These are phyloP conservation scores for Xylaria sp. DNA, from an alignment of 2,329 filamentous ascomycete genomes.

Conservation along the genomic window DNA sequence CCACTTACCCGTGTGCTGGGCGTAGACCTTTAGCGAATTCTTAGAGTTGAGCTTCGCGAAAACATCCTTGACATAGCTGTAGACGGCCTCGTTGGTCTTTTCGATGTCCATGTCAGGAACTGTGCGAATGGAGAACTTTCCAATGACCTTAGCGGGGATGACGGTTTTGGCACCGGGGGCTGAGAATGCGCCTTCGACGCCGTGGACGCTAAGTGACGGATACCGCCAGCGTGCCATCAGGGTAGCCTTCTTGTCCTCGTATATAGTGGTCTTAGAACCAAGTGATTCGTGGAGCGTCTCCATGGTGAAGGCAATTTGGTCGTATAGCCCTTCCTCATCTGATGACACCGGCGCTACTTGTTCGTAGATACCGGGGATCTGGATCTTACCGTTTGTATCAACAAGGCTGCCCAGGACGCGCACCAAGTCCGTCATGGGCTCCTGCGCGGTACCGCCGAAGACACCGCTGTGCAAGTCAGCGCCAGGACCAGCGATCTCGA, in stretches of 20 bases:
- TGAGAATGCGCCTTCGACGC: slow-evolving; percentile 93
- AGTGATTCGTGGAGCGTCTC: slow-evolving; percentile 92
- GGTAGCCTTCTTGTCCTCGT: slow-evolving; percentile 87
- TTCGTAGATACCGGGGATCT: slow-evolving; percentile 92
- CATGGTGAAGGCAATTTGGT: slow-evolving; percentile 94
- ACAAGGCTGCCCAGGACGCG: slow-evolving; percentile 85
- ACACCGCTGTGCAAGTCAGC: slow-evolving; percentile 97
- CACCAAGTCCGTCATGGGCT: slow-evolving; percentile 97
- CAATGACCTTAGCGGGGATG: slow-evolving; percentile 96
- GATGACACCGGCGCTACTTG: slow-evolving; percentile 89
- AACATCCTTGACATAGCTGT: slow-evolving; percentile 82
- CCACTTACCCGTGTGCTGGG: slow-evolving; percentile 96
- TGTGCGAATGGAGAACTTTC: slow-evolving; percentile 98
- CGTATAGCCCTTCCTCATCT: slow-evolving; percentile 89
- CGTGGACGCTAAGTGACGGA: slow-evolving; percentile 93
- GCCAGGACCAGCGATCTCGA: slow-evolving; percentile 89
- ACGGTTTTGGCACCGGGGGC: slow-evolving; percentile 96
- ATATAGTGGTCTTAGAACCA: slow-evolving; percentile 88
- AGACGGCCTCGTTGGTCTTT: slow-evolving; percentile 86
- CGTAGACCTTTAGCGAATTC: slow-evolving; percentile 84
- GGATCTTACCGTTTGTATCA: slow-evolving; percentile 89
- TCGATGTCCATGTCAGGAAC: slow-evolving; percentile 97
- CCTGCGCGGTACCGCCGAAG: slow-evolving; percentile 94
- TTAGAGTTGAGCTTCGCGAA: slow-evolving; percentile 91
- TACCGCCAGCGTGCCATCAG: slow-evolving; percentile 97